phyloP scores from a whole-genome alignment of 140 eudicot genomes.

The Anethum foeniculum region DNA sequence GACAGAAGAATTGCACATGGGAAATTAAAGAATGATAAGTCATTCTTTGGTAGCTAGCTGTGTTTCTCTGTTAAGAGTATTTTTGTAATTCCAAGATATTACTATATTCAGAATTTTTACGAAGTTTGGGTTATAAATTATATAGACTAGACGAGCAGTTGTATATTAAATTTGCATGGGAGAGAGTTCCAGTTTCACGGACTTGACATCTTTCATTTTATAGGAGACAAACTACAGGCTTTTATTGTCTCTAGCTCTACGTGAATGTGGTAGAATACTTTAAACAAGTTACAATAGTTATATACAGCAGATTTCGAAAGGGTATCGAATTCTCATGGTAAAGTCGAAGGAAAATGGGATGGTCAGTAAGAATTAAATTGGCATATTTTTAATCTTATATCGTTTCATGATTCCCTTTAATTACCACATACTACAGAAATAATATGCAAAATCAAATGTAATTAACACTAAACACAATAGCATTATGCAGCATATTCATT shows the following conservation, averaged over 20 bases:
- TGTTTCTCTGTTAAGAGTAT: conserved; percentile 6
- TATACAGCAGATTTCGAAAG: too few species aligned
- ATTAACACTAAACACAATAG: too few species aligned
- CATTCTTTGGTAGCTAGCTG: conserved; percentile 4
- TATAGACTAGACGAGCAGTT: not conserved
- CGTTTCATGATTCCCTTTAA: too few species aligned
- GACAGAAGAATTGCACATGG: conserved; percentile 17
- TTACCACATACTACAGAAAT: too few species aligned
- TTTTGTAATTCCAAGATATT: not conserved
- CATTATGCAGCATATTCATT: too few species aligned
- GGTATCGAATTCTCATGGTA: too few species aligned
- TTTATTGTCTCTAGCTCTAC: not conserved
- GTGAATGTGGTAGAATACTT: not conserved
- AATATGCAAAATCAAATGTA: too few species aligned
- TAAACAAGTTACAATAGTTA: not conserved
- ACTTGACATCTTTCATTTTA: not conserved
- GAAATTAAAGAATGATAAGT: not conserved
- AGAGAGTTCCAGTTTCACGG: conserved; percentile 7
- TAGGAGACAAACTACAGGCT: not conserved
- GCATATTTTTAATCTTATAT: too few species aligned
- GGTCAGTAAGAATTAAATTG: too few species aligned
- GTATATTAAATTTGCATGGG: conserved; percentile 4
- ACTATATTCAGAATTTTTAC: not conserved
- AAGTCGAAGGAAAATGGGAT: too few species aligned
- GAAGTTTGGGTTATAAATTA: too few species aligned